Percentiles rank a stretch among this genome's conserved stretches.
Evolutionary conservation across 257 asterid genomes (phyloP).

Genomic region (Gardenia jasminoides): DNA sequence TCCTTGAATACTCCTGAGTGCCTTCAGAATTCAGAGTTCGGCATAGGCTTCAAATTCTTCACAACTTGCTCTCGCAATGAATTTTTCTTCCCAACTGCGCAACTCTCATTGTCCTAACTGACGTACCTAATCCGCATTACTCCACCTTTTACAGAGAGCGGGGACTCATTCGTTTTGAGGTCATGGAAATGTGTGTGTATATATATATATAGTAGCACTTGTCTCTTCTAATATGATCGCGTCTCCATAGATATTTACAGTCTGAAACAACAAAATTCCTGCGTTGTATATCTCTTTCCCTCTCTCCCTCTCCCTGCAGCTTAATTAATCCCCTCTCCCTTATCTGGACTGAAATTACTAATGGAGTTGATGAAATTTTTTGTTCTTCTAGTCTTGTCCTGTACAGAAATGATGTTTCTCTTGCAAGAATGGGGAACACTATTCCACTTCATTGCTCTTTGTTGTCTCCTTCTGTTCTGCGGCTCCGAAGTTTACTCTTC

Average conservation of each 20-base stretch:
- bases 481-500: constrained; percentile 26
- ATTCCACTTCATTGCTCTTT: constrained; percentile 29
- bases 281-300: too few species aligned
- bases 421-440: constrained; percentile 23
- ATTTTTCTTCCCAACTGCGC: constrained; percentile 10
- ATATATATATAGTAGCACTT: too few species aligned
- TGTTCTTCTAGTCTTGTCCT: constrained; percentile 31
- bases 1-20: background rate
- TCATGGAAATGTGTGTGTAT: too few species aligned
- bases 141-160: background rate
- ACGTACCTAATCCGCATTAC: background rate
- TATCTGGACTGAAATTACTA: background rate
- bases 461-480: constrained; percentile 24
- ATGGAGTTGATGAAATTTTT: constrained; percentile 27
- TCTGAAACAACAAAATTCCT: too few species aligned
- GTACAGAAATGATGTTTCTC: constrained; percentile 35
- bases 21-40: too few species aligned
- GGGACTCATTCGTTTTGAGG: too few species aligned
- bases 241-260: too few species aligned
- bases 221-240: too few species aligned
- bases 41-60: background rate
- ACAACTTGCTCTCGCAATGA: background rate
- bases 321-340: too few species aligned
- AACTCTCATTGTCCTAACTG: background rate
- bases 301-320: too few species aligned